A percentile compares a stretch with the other conserved stretches of the same genome.
These are phyloP conservation scores for Chamaenerion angustifolium DNA, from an alignment of 345 rosid genomes.

Conservation along the genomic window DNA sequence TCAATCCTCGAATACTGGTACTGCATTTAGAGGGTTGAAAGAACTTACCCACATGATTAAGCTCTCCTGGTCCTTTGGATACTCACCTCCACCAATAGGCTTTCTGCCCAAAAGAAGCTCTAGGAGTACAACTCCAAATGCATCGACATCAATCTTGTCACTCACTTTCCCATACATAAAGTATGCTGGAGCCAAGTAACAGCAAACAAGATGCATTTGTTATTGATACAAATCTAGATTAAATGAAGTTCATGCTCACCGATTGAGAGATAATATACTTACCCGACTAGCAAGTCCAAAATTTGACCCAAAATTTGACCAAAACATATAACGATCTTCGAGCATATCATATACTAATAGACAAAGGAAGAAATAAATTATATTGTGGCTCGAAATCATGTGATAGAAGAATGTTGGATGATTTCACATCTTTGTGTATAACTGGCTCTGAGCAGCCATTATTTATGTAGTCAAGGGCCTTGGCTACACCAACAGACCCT, in stretches of 20 bases:
- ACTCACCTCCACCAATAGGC: constrained; percentile 45
- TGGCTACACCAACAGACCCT: constrained; percentile 80
- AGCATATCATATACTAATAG: background rate
- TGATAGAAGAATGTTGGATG: constrained; percentile 81
- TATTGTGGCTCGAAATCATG: constrained; percentile 85
- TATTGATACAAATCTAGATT: background rate
- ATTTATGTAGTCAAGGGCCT: constrained; percentile 82
- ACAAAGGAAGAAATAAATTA: background rate
- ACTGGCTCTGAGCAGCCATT: constrained; percentile 49
- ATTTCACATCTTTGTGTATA: constrained; percentile 88
- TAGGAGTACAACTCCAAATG: constrained; percentile 84
- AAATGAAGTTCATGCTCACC: background rate
- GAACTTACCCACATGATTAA: constrained; percentile 90
- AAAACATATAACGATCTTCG: constrained; percentile 10
- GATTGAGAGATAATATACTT: too few relatives aligned
- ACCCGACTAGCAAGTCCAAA: constrained; percentile 80
- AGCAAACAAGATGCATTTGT: constrained; percentile 17
- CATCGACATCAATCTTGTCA: constrained; percentile 87
- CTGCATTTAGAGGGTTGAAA: background rate
- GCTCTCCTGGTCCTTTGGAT: constrained; percentile 64
- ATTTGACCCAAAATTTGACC: constrained; percentile 40
- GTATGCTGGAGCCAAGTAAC: constrained; percentile 98
- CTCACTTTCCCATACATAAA: constrained; percentile 87
- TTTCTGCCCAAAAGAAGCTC: constrained; percentile 87
- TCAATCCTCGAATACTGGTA: too few relatives aligned